These are phyloP conservation scores for Eimeria mitis DNA, from an alignment of 169 alveolate genomes.

Conservation along the genomic window DNA sequence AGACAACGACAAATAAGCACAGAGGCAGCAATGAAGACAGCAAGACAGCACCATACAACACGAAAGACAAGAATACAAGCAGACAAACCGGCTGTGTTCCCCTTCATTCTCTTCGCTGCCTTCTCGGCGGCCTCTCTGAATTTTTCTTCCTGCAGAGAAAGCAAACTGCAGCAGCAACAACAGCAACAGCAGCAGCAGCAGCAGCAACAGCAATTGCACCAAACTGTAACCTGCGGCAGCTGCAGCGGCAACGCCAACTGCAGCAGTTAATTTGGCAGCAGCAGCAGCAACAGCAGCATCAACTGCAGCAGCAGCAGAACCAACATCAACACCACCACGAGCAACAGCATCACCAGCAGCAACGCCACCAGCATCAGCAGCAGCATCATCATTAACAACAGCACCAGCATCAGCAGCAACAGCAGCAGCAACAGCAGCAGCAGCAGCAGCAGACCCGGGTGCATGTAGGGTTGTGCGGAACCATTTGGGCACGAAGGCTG, in stretches of 20 bases:
- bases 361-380: background rate
- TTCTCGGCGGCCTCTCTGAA: background rate
- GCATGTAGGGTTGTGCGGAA: slow-evolving; percentile 8
- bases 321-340: background rate
- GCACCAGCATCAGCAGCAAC: background rate
- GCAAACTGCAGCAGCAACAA: background rate
- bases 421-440: slow-evolving; percentile 10
- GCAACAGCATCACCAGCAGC: no score
- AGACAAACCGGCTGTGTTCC: background rate
- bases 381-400: background rate
- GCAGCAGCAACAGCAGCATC: background rate
- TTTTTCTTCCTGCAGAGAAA: background rate
- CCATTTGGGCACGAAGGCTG: slow-evolving; percentile 20
- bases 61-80: background rate
- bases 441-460: slow-evolving; percentile 16
- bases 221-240: background rate
- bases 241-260: background rate
- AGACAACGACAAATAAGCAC: background rate
- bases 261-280: background rate
- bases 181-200: no score
- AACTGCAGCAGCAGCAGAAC: background rate
- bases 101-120: background rate
- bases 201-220: background rate
- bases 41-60: background rate
- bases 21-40: background rate